Conservation (phyloP, 768 basidiomycete genomes). For the Mycena latifolia region DNA sequence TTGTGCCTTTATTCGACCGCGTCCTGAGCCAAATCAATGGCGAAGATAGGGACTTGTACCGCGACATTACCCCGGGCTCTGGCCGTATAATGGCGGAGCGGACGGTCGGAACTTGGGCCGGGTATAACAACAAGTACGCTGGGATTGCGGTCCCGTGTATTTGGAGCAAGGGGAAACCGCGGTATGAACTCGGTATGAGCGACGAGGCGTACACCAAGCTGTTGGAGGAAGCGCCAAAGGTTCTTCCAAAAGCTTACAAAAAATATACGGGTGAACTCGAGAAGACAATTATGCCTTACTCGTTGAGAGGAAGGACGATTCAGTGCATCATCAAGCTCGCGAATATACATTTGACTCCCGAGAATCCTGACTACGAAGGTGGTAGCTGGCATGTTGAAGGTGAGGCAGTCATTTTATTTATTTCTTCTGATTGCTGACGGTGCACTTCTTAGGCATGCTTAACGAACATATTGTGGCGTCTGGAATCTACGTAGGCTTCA, state of each 20-base stretch:
- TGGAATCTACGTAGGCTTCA: conserved; percentile 38
- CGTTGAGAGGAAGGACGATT: conserved; percentile 35
- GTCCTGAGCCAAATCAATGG: conserved; percentile 35
- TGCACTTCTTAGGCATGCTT: conserved; percentile 32
- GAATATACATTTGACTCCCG: too few relatives aligned
- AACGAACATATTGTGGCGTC: conserved; percentile 39
- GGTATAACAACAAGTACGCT: neutral
- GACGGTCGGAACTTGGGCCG: neutral
- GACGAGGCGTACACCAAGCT: neutral
- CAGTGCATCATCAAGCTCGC: too few relatives aligned
- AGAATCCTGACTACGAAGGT: conserved; percentile 43
- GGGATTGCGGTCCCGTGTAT: conserved; percentile 25
- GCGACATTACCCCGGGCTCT: conserved; percentile 25
- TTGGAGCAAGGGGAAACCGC: conserved; percentile 17
- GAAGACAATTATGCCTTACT: conserved; percentile 21
- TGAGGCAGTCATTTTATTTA: neutral
- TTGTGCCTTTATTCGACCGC: conserved; percentile 45
- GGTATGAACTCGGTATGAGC: too few relatives aligned
- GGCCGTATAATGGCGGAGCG: conserved; percentile 20
- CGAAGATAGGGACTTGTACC: conserved; percentile 22
- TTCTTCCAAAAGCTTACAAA: conserved; percentile 27
- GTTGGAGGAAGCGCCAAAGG: neutral
- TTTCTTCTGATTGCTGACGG: neutral
- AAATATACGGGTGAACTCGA: conserved; percentile 27
- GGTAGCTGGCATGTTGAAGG: conserved; percentile 51